These are phyloP conservation scores for Phytophthora cajani DNA, from an alignment of 352 stramenopile species.

Conservation along the genomic window DNA sequence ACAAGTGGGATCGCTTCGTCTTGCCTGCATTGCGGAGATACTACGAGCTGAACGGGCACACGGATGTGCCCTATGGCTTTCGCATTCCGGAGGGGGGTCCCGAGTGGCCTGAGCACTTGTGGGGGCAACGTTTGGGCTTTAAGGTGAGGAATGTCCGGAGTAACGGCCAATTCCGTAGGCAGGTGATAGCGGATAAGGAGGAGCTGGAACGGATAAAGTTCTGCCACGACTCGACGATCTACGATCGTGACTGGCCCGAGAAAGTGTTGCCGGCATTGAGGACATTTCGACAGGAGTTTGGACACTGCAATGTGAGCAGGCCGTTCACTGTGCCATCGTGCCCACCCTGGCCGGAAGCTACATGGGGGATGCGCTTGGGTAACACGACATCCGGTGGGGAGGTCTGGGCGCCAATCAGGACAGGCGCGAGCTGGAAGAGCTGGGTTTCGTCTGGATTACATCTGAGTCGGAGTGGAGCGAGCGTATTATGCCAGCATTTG, in stretches of 20 bases:
- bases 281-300: slow-evolving; percentile 29
- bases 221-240: slow-evolving; percentile 36
- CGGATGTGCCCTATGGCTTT: slow-evolving; percentile 33
- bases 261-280: slow-evolving; percentile 46
- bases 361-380: slow-evolving; percentile 45
- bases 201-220: slow-evolving; percentile 43
- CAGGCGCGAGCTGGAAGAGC: slow-evolving; percentile 7
- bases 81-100: slow-evolving; percentile 14
- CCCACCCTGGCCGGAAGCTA: slow-evolving; percentile 34
- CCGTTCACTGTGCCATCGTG: slow-evolving; percentile 36
- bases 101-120: slow-evolving; percentile 30
- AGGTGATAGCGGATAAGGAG: slow-evolving; percentile 25
- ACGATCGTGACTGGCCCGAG: slow-evolving; percentile 43
- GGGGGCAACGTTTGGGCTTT: slow-evolving; percentile 33
- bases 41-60: slow-evolving; percentile 38
- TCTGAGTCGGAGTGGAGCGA: neutral
- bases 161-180: neutral
- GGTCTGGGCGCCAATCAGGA: neutral
- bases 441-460: neutral
- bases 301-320: slow-evolving; percentile 36
- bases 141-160: too few relatives aligned
- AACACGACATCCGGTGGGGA: slow-evolving; percentile 37
- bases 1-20: slow-evolving; percentile 20
- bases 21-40: slow-evolving; percentile 8
- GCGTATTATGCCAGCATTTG: neutral